Evolutionary conservation across 805 yeast species (phyloP), one percentile per base, ranked within the genome.

Genomic region (Teunomyces lycoperdinae): DNA sequence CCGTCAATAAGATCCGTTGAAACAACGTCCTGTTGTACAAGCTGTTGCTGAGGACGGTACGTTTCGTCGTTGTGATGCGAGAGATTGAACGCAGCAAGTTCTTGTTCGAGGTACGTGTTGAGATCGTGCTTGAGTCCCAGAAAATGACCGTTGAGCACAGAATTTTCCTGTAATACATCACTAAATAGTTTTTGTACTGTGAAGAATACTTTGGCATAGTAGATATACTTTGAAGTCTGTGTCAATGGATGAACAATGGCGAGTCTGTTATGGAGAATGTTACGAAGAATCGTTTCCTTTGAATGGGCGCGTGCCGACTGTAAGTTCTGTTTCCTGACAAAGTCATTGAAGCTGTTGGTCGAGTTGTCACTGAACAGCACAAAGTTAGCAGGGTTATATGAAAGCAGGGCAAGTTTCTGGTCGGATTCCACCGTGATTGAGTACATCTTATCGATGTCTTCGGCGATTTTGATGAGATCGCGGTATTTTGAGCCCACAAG

Each of bases 391-490:
- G 60, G 51, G 17, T 55, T 52, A 48, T 67, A 73, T 5, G 76
- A 64, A 16, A 73, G 57, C 34, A 62, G 56, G 0, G 73, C 49
- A 16, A 73, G 50, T 6, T 57, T 51, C 6, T 51, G 50, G 39
- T 70, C 67, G 3, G 66, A 52, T 1, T 24, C 39, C 6, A 51
- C 50, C 7, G 71, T 58, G 14, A 54, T 43, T 1, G 46, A 35
- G 50, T 62, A 60, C 67, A 70, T 69, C 9, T 48, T 54, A 31
- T 65, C 68, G 26, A 73, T 71, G 46, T 70, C 74, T 48, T 72
- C 76, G n/a, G 77, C 74, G 10, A 73, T 71, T 40, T 64, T 61
- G 41, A 73, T 71, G 56, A 73, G 63, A 55, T 72, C 76, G 41
- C 78, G 57, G 58, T 73, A 73, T 45, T 73, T 73, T 28, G 51